Evolutionary conservation across 805 yeast genomes (phyloP), one percentile per base, ranked within the genome.

Genomic region (Wickerhamomyces bovis): DNA sequence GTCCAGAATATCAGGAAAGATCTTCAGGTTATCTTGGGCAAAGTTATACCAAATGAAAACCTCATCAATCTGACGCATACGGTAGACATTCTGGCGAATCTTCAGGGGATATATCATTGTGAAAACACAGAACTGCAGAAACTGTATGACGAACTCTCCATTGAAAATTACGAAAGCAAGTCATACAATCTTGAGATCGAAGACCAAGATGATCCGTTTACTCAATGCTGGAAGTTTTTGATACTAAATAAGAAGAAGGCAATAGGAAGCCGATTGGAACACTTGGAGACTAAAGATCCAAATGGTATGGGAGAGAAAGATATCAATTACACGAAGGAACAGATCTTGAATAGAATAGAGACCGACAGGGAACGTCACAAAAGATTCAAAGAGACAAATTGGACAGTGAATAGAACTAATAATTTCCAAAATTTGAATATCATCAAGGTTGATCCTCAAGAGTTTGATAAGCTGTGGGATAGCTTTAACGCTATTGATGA

Each of bases 331-430:
- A 55, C 72, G 1, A 60, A 60, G 30, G 74, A 79, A 41, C 88
- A 83, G 53, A 80, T 86, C 16, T 61, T 89, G 16, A 74, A 78
- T 33, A 70, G 98, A 49, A 89, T 92, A 83, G 97, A 92, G 61
- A 90, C 84, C 51, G 98, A 92, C 62, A 71, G 99, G 54, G 99
- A 92, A 62, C 71, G 96, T 47, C 89, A 88, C 58, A 92, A 92
- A 61, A 75, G 86, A 53, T 77, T 85, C 13, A 89, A 90, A 55
- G 97, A 92, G 57, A 78, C 75, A 11, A 70, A 81, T 20, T 89
- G 97, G 96, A 75, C 81, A 10, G 80, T 84, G 1, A 73, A 71
- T 28, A 71, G 64, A 30, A 55, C 55, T 35, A 38, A 26, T 20
- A 42, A 18, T 20, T 28, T 41, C 10, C 35, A 39, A 8, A 44